Conservation (phyloP, 1,139 yeast species). For the Candida labiduridarum region DNA sequence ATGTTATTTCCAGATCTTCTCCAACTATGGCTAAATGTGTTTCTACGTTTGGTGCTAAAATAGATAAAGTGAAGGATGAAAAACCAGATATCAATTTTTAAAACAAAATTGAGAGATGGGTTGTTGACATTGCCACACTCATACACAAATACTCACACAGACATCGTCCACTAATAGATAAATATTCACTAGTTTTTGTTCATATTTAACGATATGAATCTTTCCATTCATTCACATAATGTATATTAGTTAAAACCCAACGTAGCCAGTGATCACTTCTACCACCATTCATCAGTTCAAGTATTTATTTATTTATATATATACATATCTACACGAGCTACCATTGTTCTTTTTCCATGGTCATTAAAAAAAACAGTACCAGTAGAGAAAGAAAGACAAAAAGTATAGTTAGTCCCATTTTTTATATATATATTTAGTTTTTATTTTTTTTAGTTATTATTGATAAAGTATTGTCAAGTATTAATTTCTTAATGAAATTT, state of each 20-base stretch:
- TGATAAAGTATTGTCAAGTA: background rate
- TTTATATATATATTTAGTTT: background rate
- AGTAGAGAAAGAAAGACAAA: background rate
- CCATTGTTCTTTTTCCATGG: background rate
- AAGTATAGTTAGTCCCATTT: background rate
- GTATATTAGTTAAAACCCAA: too few species aligned
- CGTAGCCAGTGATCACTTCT: too few species aligned
- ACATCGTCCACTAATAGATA: background rate
- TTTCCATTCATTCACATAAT: too few species aligned
- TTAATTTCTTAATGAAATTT: too few species aligned
- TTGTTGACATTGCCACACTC: background rate
- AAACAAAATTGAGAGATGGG: slow-evolving; percentile 1
- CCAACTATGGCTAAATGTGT: slow-evolving; percentile 90
- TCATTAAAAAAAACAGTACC: background rate
- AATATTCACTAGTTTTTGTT: too few species aligned
- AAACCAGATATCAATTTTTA: slow-evolving; percentile 44
- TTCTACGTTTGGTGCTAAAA: slow-evolving; percentile 64
- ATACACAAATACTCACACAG: background rate
- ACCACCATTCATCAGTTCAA: too few species aligned
- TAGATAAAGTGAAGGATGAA: slow-evolving; percentile 59
- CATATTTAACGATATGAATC: too few species aligned
- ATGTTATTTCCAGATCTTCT: slow-evolving; percentile 83
- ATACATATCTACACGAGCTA: too few species aligned
- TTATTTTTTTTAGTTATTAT: background rate
- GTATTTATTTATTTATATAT: background rate